Evolutionary conservation across 148 eudicot species (phyloP), one percentile per base, ranked within the genome.

Genomic region (Arbutus unedo): DNA sequence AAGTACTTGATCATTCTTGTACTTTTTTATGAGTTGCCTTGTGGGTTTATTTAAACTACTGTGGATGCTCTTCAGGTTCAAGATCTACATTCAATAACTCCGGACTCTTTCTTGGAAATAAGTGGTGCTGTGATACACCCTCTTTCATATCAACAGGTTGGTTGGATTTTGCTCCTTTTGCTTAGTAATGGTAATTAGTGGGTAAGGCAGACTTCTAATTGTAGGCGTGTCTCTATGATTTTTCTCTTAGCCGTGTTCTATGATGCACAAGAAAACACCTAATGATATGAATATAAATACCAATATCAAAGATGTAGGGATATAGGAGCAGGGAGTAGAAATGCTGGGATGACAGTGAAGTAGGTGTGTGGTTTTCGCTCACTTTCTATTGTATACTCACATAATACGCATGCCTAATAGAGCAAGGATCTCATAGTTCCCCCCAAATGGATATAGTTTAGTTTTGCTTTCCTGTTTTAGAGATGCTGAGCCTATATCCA

Each of bases 121-220:
- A 96, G 99, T 86, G 99, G 98, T 79, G 94, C 91, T n/a, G 94
- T 96, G 78, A 91, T 96, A 81, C 99, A 96, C 83, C 92, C 99
- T 77, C 92, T 96, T 78, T 96, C 99, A 31, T 96, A 96, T 85
- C 98, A 96, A 82, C 99, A 96, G 99, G 99, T 96, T 78, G 55
- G 92, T 89, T 54, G 43, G 75, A 57, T 18, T 77, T 50, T 54
- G 9, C 45, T 85, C 73, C 25, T 60, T 38, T 74, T 79, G 49
- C 59, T 82, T 48, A 73, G 62, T 48, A 48, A 54, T 4, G 60
- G 25, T 53, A 13, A 14, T 59, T 53, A 3, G 5, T 67, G 25
- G 82, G 25, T 38, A 51, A 31, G 14, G 31, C 48, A 64, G 45
- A 50, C 54, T 43, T 38, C 5, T 21, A 8, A 13, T 67, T 18